Evolutionary conservation across 2,329 filamentous ascomycete species (phyloP), one percentile per base, ranked within the genome.

Genomic region (Hymenoscyphus fructigenus): DNA sequence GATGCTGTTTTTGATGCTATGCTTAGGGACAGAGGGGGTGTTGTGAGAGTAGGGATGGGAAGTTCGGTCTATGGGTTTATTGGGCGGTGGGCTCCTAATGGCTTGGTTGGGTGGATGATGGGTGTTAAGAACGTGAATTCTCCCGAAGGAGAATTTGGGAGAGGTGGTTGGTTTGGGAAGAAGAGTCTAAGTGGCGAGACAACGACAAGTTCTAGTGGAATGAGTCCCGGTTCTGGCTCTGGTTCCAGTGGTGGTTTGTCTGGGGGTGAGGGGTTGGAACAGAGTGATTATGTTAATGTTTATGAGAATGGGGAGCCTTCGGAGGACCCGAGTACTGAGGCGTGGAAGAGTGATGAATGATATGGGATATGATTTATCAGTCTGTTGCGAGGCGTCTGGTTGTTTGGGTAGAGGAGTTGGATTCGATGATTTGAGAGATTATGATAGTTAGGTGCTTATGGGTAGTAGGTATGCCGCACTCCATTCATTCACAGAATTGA

Each of bases 81-180:
- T 7, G 95, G 93, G 5, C 85, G 86, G 47, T 94, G 90, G 85
- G 84, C 91, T 28, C 94, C 95, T 1, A 83, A 86, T 23, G 84
- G 88, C 2, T 76, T 97, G 17, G 90, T 98, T n/a, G 88, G 88
- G 1, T 95, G 92, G 91, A 96, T 98, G 91, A 90, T 98, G 86
- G 93, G 93, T 12, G 85, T 93, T 65, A 82, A 88, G 66, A 81
- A 80, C 64, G 86, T 89, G 3, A 63, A 60, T 26, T 62, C 55
- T 32, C 47, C 20, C 44, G 34, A 17, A 12, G 57, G 50, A 0
- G 70, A 69, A 44, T 70, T 66, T 60, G 67, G 67, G 26, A 36
- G 65, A 26, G 61, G 60, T 9, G 23, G 66, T 57, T 29, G 62
- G 64, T 62, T 62, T 63, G 28, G 66, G 56, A 44, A 60, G 20